These are phyloP conservation scores for Solanum boliviense DNA, from an alignment of 257 asterid species.

Conservation along the genomic window DNA sequence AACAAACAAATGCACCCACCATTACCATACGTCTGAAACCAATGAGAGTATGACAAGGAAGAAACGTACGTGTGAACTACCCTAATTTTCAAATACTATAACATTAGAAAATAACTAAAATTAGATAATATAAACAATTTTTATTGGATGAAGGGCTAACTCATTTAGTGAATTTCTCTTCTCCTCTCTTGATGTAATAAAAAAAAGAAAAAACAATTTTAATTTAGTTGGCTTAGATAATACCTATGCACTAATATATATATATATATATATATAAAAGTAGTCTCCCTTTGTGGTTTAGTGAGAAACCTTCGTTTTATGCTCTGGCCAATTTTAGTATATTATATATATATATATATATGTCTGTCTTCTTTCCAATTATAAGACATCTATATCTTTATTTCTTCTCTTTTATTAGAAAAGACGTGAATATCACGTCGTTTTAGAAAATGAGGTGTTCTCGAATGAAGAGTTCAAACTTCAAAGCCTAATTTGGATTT, in stretches of 20 bases:
- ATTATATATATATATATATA: too few species aligned
- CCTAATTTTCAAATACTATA: background rate
- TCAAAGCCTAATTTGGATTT: background rate
- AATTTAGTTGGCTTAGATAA: too few species aligned
- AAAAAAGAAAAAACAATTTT: too few species aligned
- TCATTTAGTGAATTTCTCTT: background rate
- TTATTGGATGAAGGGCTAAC: background rate
- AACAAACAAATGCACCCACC: background rate
- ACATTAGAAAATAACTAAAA: background rate
- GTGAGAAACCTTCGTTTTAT: too few species aligned
- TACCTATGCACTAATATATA: too few species aligned
- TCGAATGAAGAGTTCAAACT: background rate
- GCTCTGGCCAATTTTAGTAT: too few species aligned
- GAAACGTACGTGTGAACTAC: background rate
- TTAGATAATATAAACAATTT: background rate
- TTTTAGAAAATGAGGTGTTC: background rate
- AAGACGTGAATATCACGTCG: background rate
- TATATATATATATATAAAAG: too few species aligned
- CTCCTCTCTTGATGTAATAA: too few species aligned
- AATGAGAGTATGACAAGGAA: background rate
- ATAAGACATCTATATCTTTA: too few species aligned
- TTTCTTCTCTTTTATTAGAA: background rate
- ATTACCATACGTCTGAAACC: background rate
- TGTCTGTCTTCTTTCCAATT: background rate
- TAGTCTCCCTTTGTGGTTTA: too few species aligned